A percentile compares a stretch with the other conserved stretches of the same genome.
Evolutionary conservation across 345 rosid genomes (phyloP).

Genomic region (Erysimum cheiranthoides): DNA sequence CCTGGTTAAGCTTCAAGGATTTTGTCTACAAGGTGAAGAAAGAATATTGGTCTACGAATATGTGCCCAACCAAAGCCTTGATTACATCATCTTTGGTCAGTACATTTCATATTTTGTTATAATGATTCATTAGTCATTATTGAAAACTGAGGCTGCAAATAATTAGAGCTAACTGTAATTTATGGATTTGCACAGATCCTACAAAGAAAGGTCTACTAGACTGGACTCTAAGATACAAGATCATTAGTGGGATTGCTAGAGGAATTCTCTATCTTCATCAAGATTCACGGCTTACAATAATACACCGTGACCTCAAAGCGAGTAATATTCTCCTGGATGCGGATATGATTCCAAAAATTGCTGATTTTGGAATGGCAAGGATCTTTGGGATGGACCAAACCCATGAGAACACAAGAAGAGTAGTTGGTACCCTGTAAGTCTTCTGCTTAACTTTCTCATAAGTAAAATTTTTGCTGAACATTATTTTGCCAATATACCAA

Average conservation of each 20-base stretch:
- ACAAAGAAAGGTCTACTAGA: conserved; percentile 41
- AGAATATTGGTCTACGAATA: conserved; percentile 53
- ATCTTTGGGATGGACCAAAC: conserved; percentile 48
- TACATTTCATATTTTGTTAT: neutral
- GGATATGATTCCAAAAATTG: conserved; percentile 62
- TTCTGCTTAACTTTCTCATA: conserved; percentile 2
- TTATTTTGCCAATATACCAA: too few relatives aligned
- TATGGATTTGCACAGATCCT: conserved; percentile 40
- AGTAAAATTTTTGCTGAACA: neutral
- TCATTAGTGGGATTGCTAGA: conserved; percentile 52
- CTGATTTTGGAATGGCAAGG: conserved; percentile 72
- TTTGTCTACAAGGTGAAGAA: conserved; percentile 48
- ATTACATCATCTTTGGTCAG: conserved; percentile 37
- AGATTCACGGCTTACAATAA: conserved; percentile 57
- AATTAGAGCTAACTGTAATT: neutral
- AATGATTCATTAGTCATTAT: conserved; percentile 18
- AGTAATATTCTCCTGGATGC: conserved; percentile 61
- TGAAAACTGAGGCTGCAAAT: neutral
- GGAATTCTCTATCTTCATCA: conserved; percentile 54
- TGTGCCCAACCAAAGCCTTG: conserved; percentile 53
- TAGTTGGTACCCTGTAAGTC: conserved; percentile 64
- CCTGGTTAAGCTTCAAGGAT: conserved; percentile 55
- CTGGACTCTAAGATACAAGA: conserved; percentile 57
- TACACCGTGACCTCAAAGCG: conserved; percentile 69
- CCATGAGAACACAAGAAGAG: conserved; percentile 49